Evolutionary conservation across 2,329 filamentous ascomycete species (phyloP).

Genomic region (Ascochyta koolunga): DNA sequence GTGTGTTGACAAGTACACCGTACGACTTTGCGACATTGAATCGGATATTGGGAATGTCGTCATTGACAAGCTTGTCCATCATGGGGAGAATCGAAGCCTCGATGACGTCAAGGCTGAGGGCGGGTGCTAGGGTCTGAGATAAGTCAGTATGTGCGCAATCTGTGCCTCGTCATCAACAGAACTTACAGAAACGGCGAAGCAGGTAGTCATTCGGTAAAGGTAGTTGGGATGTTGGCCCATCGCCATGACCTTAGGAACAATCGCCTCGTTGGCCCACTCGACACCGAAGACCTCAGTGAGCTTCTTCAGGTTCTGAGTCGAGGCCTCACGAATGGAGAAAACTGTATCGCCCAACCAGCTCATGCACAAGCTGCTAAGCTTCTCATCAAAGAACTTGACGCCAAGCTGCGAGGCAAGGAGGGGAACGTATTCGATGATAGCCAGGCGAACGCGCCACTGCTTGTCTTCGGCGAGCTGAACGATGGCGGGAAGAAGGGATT

Average conservation of each 20-base stretch:
- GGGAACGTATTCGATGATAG: conserved; percentile 99
- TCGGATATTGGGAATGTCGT: conserved; percentile 97
- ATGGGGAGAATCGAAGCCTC: conserved; percentile 93
- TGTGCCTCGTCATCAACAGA: neutral
- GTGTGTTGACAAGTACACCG: conserved; percentile 83
- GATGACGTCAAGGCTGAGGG: conserved; percentile 92
- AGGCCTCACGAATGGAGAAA: conserved; percentile 97
- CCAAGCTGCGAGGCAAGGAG: conserved; percentile 93
- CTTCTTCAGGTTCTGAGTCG: conserved; percentile 97
- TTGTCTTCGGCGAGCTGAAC: conserved; percentile 98
- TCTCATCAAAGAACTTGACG: conserved; percentile 97
- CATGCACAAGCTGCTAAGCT: conserved; percentile 95
- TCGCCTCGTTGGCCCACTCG: conserved; percentile 94
- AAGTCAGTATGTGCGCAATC: conserved; percentile 14
- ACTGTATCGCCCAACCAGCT: conserved; percentile 98
- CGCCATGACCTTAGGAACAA: conserved; percentile 97
- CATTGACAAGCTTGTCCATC: conserved; percentile 88
- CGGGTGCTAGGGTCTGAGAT: conserved; percentile 85
- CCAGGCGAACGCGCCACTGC: conserved; percentile 96
- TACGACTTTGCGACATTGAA: conserved; percentile 99
- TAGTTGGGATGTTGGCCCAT: conserved; percentile 99
- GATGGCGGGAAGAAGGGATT: conserved; percentile 95
- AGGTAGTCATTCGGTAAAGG: conserved; percentile 99
- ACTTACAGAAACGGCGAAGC: conserved; percentile 96
- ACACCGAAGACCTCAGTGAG: conserved; percentile 98